These are phyloP conservation scores for Teratosphaeriaceae sp. DNA, from an alignment of 2,329 filamentous ascomycete species.

Conservation along the genomic window DNA sequence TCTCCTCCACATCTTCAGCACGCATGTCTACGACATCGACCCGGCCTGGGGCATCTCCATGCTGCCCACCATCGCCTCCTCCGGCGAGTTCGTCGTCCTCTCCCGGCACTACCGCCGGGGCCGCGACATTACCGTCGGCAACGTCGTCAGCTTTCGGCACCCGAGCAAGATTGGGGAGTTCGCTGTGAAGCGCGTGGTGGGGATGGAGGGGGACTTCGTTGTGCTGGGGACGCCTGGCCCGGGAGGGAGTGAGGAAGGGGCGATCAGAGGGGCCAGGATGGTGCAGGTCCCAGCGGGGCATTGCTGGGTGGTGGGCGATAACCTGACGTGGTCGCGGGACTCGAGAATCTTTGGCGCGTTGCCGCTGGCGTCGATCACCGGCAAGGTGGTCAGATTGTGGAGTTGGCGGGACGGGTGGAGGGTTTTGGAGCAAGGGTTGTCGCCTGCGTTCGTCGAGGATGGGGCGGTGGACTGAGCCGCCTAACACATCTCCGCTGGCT, in stretches of 20 bases:
- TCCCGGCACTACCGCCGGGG: slow-evolving; percentile 64
- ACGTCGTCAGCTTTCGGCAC: slow-evolving; percentile 72
- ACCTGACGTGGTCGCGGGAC: slow-evolving; percentile 75
- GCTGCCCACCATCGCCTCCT: slow-evolving; percentile 71
- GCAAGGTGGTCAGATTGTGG: slow-evolving; percentile 58
- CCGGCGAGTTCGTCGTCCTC: slow-evolving; percentile 63
- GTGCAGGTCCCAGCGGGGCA: slow-evolving; percentile 78
- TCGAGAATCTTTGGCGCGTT: slow-evolving; percentile 81
- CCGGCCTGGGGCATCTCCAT: slow-evolving; percentile 70
- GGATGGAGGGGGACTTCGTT: slow-evolving; percentile 61
- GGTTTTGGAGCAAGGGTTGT: slow-evolving; percentile 11
- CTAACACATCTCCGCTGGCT: too few species aligned
- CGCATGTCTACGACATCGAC: slow-evolving; percentile 55
- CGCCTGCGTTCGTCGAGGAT: slow-evolving; percentile 11
- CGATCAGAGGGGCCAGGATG: slow-evolving; percentile 27
- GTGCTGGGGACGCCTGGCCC: slow-evolving; percentile 53
- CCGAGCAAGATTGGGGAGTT: slow-evolving; percentile 50
- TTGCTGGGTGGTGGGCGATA: slow-evolving; percentile 87
- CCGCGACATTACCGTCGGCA: slow-evolving; percentile 64
- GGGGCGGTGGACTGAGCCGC: slow-evolving; percentile 2
- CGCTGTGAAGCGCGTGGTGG: slow-evolving; percentile 69
- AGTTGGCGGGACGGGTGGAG: slow-evolving; percentile 7
- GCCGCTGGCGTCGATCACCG: slow-evolving; percentile 74
- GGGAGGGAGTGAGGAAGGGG: slow-evolving; percentile 56
- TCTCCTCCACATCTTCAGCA: slow-evolving; percentile 28